Evolutionary conservation across 2,329 filamentous ascomycete species (phyloP), one percentile per base, ranked within the genome.

Genomic region (Fusarium secorum): DNA sequence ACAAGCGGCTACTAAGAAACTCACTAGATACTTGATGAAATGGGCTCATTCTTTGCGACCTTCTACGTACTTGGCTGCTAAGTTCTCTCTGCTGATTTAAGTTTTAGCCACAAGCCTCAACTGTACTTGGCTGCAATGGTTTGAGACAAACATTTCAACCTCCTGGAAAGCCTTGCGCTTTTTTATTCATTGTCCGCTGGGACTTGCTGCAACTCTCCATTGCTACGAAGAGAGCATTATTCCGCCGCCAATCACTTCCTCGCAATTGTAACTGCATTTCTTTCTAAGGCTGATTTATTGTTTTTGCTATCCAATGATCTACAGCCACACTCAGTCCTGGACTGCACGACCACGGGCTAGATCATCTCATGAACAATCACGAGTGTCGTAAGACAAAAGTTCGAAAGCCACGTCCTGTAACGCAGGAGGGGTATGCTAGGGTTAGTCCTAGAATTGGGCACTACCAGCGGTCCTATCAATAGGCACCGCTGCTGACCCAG

Each of bases 151-250:
- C 10, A 18, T 42, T 42, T 24, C 41, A 24, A 5, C 22, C 22
- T 24, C 22, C 41, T 18, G 15, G 15, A 8, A 18, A 42, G 41
- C 41, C 41, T 24, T 4, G 20, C 36, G 36, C 11, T 8, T 38
- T 9, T 14, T 38, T 8, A 7, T 14, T 38, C 11, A 38, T 20
- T n/a, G 11, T n/a, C 20, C 20, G 36, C 7, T 5, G 20, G 11
- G 4, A n/a, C 2, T 38, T 9, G 1, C 13, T 38, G 20, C 5
- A 38, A 10, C 20, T 39, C 20, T 39, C 36, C 36, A 15, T 38
- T 38, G 35, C 35, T 8, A 18, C 6, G 13, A n/a, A n/a, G 5
- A 5, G 0, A n/a, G 36, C 36, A n/a, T n/a, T 0, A 5, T 10
- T 39, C 11, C 36, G 13, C 13, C 5, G 20, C 20, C 20, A 38